Evolutionary conservation across 371 early-diverging fungal genomes (phyloP).

Genomic region (Mucor mucedo): DNA sequence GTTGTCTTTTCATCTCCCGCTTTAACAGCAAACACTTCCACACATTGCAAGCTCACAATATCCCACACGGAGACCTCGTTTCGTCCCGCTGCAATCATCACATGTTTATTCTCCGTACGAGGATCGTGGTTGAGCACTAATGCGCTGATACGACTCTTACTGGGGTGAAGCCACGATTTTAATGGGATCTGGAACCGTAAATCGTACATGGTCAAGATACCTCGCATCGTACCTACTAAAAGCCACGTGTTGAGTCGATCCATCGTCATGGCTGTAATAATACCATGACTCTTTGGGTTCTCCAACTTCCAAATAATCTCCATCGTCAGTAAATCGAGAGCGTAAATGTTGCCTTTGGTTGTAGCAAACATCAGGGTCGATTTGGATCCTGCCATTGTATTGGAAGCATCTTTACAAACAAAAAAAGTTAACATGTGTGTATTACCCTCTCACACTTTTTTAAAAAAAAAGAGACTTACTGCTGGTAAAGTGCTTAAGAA

Average conservation of each 20-base stretch:
- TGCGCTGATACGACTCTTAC: constrained; percentile 69
- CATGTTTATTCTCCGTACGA: constrained; percentile 35
- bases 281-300: constrained; percentile 62
- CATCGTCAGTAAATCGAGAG: constrained; percentile 80
- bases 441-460: background rate
- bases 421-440: background rate
- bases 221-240: constrained; percentile 81
- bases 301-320: constrained; percentile 66
- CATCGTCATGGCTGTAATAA: constrained; percentile 72
- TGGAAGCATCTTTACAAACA: constrained; percentile 30
- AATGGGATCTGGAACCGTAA: constrained; percentile 81
- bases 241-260: constrained; percentile 74
- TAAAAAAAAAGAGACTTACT: constrained; percentile 25
- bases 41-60: constrained; percentile 72
- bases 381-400: constrained; percentile 64
- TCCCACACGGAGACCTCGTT: constrained; percentile 90
- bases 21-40: constrained; percentile 71
- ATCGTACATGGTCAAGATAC: constrained; percentile 85
- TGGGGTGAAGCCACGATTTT: constrained; percentile 82
- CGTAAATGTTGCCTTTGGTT: constrained; percentile 75
- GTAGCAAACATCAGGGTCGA: constrained; percentile 84
- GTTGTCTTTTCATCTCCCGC: constrained; percentile 61
- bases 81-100: constrained; percentile 65
- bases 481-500: constrained; percentile 75
- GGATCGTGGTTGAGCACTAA: constrained; percentile 60